Evolutionary conservation across 345 rosid species (phyloP).

Genomic region (Aethionema arabicum): DNA sequence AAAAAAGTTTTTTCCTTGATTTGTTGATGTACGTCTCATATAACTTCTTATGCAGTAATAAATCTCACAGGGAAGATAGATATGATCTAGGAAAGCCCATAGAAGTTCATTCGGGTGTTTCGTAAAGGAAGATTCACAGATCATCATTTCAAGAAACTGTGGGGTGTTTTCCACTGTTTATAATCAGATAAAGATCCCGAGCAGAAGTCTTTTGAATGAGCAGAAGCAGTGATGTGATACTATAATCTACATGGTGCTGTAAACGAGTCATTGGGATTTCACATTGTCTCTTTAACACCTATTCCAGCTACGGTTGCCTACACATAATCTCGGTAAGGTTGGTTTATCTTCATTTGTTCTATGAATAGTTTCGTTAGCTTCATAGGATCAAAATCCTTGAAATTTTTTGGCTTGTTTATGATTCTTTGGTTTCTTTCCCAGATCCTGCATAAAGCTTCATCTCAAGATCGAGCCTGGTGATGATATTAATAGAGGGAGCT

Average conservation of each 20-base stretch:
- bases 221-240: too few species aligned
- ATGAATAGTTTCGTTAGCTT: neutral
- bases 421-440: slow-evolving; percentile 82
- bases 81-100: neutral
- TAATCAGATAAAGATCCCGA: too few species aligned
- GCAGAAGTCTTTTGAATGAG: too few species aligned
- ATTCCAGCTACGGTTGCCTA: too few species aligned
- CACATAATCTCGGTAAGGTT: too few species aligned
- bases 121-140: neutral
- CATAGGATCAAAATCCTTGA: neutral
- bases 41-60: slow-evolving; percentile 49
- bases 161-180: too few species aligned
- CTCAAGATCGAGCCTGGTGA: slow-evolving; percentile 87
- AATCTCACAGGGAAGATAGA: slow-evolving; percentile 15
- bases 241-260: too few species aligned
- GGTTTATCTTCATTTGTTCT: too few species aligned
- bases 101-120: neutral
- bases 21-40: slow-evolving; percentile 69
- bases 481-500: slow-evolving; percentile 92
- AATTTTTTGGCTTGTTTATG: slow-evolving; percentile 31
- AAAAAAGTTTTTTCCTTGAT: slow-evolving; percentile 57
- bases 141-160: neutral
- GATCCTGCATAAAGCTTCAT: slow-evolving; percentile 75
- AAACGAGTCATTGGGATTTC: too few species aligned
- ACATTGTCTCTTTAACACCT: too few species aligned